phyloP scores from a whole-genome alignment of 148 eudicot genomes.

The Dysphania ambrosioides region DNA sequence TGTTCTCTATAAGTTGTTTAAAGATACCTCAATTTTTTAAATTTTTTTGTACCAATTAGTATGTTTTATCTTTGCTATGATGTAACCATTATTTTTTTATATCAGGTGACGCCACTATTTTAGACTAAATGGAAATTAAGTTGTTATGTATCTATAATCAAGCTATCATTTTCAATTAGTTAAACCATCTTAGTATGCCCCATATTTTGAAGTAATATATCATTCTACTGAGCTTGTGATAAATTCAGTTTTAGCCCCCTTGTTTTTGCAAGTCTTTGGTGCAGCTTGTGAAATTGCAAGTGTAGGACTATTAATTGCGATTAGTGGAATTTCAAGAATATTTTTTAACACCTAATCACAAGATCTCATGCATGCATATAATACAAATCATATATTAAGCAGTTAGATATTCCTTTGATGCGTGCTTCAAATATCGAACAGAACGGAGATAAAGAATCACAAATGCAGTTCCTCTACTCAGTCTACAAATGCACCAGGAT shows the following conservation, averaged over 20 bases:
- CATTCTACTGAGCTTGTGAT: not conserved
- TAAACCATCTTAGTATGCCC: constrained; percentile 23
- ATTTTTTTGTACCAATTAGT: not conserved
- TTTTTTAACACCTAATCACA: too few species aligned
- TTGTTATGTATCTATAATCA: constrained; percentile 80
- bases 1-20: constrained; percentile 77
- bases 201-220: not conserved
- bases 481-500: too few species aligned
- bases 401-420: too few species aligned
- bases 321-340: too few species aligned
- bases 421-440: too few species aligned
- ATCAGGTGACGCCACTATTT: constrained; percentile 87
- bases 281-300: too few species aligned
- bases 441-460: too few species aligned
- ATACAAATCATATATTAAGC: too few species aligned
- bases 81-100: constrained; percentile 16
- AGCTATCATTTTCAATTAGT: constrained; percentile 95
- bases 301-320: too few species aligned
- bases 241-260: not conserved
- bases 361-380: too few species aligned
- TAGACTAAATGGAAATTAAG: constrained; percentile 96
- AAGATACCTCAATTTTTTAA: constrained; percentile 5
- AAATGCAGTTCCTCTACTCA: too few species aligned
- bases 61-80: not conserved
- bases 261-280: not conserved